Conservation (phyloP, 2,329 filamentous ascomycete species). For the Paramyrothecium sp. region DNA sequence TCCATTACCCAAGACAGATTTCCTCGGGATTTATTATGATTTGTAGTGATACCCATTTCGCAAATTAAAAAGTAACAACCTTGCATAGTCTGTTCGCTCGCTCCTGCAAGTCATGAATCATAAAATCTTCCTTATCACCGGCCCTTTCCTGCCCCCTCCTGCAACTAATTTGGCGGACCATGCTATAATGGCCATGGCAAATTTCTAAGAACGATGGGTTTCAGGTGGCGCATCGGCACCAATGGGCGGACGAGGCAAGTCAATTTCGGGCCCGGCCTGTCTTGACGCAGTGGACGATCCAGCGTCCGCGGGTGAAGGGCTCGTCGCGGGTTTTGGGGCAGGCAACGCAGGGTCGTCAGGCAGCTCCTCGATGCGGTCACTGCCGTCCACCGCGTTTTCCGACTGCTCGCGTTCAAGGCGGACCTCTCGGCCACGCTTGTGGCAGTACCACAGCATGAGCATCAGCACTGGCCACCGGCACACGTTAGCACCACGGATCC, state of each 20-base stretch:
- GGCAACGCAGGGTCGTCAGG: slow-evolving; percentile 45
- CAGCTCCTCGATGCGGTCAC: slow-evolving; percentile 46
- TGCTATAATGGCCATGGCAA: background rate
- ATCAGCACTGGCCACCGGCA: slow-evolving; percentile 63
- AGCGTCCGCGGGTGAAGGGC: no score
- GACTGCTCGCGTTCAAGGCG: slow-evolving; percentile 64
- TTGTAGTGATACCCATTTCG: slow-evolving; percentile 25
- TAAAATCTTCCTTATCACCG: background rate
- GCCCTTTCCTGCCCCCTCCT: no score
- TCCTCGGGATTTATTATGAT: background rate
- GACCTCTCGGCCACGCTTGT: slow-evolving; percentile 88
- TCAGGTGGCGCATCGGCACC: background rate
- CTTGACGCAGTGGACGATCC: no score
- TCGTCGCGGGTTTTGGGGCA: slow-evolving; percentile 27
- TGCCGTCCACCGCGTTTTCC: slow-evolving; percentile 33
- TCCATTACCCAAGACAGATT: slow-evolving; percentile 1
- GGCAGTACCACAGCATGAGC: slow-evolving; percentile 96
- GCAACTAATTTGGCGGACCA: background rate
- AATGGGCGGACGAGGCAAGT: background rate
- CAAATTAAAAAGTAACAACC: background rate
- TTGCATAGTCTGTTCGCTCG: background rate
- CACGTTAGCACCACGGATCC: slow-evolving; percentile 9
- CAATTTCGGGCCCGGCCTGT: background rate
- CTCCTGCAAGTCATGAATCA: background rate
- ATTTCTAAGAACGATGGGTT: background rate